phyloP scores from a whole-genome alignment of 768 basidiomycete species.

The Lactifluus echinatus region DNA sequence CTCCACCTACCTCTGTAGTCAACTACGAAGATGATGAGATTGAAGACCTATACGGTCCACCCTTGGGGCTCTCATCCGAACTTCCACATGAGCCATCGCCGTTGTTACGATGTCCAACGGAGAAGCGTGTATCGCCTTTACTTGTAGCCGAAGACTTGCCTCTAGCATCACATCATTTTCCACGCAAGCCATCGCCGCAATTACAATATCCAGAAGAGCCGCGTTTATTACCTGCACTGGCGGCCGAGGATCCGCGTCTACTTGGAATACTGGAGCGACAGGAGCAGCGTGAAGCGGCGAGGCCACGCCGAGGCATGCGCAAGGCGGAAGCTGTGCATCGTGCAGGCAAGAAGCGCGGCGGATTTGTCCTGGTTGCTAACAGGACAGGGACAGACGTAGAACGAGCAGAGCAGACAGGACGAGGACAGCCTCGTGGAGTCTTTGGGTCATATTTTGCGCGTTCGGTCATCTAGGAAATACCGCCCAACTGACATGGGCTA shows the following conservation, averaged over 20 bases:
- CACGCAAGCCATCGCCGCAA: neutral
- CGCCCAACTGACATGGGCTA: neutral
- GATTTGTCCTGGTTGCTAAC: slow-evolving; percentile 10
- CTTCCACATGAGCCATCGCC: neutral
- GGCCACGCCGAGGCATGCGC: slow-evolving; percentile 1
- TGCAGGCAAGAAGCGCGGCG: slow-evolving; percentile 1
- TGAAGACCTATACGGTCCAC: slow-evolving; percentile 2
- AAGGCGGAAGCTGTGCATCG: slow-evolving; percentile 6
- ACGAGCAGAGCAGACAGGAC: neutral
- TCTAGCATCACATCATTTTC: no score
- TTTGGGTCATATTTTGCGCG: slow-evolving; percentile 2
- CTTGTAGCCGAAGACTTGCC: neutral
- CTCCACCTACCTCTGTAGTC: neutral
- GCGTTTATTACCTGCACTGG: slow-evolving; percentile 3
- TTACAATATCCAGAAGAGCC: neutral
- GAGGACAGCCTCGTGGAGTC: neutral
- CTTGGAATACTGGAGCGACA: slow-evolving; percentile 10
- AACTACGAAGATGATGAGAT: slow-evolving; percentile 2
- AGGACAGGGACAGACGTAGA: neutral
- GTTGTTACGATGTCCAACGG: neutral
- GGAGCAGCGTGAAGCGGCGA: slow-evolving; percentile 4
- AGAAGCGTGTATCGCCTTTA: neutral
- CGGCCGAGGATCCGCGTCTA: slow-evolving; percentile 6
- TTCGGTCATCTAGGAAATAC: neutral
- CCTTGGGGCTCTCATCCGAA: neutral